Evolutionary conservation across 768 basidiomycete species (phyloP), one percentile per base, ranked within the genome.

Genomic region (Tricholoma sp.): DNA sequence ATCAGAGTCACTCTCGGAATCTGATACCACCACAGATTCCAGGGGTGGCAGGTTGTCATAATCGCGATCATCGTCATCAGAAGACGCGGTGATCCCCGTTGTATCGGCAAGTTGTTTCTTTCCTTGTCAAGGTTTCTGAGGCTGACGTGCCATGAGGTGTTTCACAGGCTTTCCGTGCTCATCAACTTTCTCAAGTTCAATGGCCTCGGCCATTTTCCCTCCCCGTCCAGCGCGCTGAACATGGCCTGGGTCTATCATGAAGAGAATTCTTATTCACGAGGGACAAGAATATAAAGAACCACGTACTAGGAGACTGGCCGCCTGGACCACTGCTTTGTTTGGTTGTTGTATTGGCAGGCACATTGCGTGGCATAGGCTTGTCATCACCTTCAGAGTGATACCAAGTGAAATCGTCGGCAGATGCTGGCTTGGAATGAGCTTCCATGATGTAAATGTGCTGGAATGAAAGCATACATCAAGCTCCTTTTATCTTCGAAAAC

Each of bases 141-240:
- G 14, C 21, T 14, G 14, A 24, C 22, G 31, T 14, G 52, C 31
- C 31, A n/a, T 35, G 52, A 37, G 37, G 18, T 16, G 31, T 37
- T 54, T 35, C 32, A 37, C 39, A n/a, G 52, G 52, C 16, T 54
- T 21, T 18, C 54, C 21, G 10, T 55, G 18, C 45, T 55, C 54
- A 31, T 55, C 43, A 27, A 47, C 41, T 21, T 55, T 45, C 54
- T 55, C 54, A 29, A 47, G 29, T 27, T n/a, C n/a, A n/a, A n/a
- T n/a, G n/a, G n/a, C n/a, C n/a, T n/a, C 18, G 4, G 54, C 29
- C 54, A 55, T 45, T 18, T 45, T 55, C 18, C 12, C 31, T 16
- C 35, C 21, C 7, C 6, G n/a, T 49, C 47, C 47, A 49, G 47
- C 21, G 12, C 12, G 29, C 51, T 19, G 31, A 34, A 52, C 27